Evolutionary conservation across 768 basidiomycete genomes (phyloP), one percentile per base, ranked within the genome.

Genomic region (Collybia sordida): DNA sequence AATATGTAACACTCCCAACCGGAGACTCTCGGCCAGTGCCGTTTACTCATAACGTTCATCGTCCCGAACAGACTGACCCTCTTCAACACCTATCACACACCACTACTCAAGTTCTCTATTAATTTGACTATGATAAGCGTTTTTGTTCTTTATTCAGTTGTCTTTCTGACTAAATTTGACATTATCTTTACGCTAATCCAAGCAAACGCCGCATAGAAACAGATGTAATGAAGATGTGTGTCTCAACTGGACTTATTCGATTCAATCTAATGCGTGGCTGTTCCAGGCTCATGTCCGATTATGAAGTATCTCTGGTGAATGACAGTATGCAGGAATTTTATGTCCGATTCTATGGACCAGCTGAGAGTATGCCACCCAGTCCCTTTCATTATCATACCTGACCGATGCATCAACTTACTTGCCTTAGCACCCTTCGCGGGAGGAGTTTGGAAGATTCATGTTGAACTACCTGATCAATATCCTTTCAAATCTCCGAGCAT

Each of bases 271-370:
- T 59, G 45, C 56, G 51, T 45, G 15, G 45, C 44, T 31, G 37
- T 25, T 23, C 24, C 67, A 98, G 96, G 74, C 71, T 98, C 62
- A 98, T 98, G 93, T 96, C 93, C 14, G 97, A 99, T 73, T 97
- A 93, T 70, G 92, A 99, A 67, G 97, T 99, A 52, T 92, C 84
- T 35, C 85, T 99, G 62, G 92, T 98, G 49, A 98, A 98, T 65
- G 96, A 97, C 69, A 98, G 80, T 75, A 97, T 98, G 92, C 91
- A 95, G 65, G 97, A 99, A 74, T 98, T 99, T 77, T 93, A 92
- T 61, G 94, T 99, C 59, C 86, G 88, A 53, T 99, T 99, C 76
- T 81, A 89, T 58, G 96, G 96, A 17, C 96, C 96, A 9, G 70
- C 77, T 54, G 96, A 99, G 74, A 99, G 96, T 96, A 70, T 65